Base-by-base conservation (phyloP, 169 alveolate genomes). In the Cryptosporidium felis region DNA sequence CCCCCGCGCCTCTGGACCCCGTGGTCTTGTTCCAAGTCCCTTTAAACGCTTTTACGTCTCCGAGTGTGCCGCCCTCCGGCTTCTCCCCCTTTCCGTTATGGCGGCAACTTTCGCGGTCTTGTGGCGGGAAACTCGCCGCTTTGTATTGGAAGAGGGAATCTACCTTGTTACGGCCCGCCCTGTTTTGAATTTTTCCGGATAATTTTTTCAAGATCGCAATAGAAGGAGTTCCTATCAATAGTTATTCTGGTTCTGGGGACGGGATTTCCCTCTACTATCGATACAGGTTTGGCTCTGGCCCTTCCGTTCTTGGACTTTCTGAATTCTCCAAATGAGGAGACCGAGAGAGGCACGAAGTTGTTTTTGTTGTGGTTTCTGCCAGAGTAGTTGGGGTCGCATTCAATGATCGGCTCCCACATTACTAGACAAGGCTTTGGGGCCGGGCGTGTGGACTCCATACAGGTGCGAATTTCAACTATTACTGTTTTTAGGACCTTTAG, bases 351-450 rank as follows among this genome's bases (percentile, higher is more conserved):
- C 23, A 74, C 28, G 12, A 34, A 36, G 28, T 51, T 74, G 23
- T 53, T 40, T 5, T 18, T 18, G 2, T 46, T 56, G 44, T 32
- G 9, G 9, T 14, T 53, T 9, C 26, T 9, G 23, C 8, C 32
- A 26, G 63, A 56, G n/a, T 12, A 56, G 10, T 21, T 28, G 5
- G 63, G 23, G 32, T 38, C 28, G 44, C 63, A 28, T 5, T 74
- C 85, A 5, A 74, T 28, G 14, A 74, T 74, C 16, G 85, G 85
- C n/a, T 74, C 85, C 85, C 85, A 74, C 85, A 74, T 74, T 38
- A 74, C 85, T 21, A 74, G 44, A 38, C 56, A 74, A 23, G 80
- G 80, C 34, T 44, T 63, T 10, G 63, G 63, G 30, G 41, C n/a
- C n/a, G n/a, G n/a, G n/a, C n/a, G n/a, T n/a, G n/a, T n/a, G n/a